Conservation (phyloP, 805 yeast genomes). For the Pichia membranifaciens region DNA sequence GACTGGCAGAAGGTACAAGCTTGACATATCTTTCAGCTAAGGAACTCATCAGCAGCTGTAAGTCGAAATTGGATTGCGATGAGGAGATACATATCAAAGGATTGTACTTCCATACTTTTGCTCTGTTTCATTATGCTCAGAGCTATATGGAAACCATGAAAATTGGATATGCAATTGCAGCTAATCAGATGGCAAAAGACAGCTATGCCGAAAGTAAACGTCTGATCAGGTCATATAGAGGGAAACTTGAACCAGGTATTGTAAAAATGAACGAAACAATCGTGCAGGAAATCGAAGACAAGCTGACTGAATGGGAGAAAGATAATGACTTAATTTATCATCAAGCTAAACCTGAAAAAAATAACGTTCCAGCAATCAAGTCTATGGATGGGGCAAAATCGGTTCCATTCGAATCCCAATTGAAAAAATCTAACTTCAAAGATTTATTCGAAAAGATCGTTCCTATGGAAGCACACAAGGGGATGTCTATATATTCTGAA, state of each 20-base stretch:
- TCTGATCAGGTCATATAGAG: background rate
- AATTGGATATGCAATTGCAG: slow-evolving; percentile 74
- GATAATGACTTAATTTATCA: slow-evolving; percentile 92
- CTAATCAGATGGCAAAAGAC: slow-evolving; percentile 35
- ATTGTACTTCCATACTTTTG: slow-evolving; percentile 51
- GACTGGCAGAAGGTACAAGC: slow-evolving; percentile 61
- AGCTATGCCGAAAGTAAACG: background rate
- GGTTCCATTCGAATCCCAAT: slow-evolving; percentile 45
- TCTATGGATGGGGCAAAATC: slow-evolving; percentile 65
- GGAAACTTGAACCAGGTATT: slow-evolving; percentile 1
- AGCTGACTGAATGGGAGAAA: slow-evolving; percentile 45
- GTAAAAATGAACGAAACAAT: slow-evolving; percentile 6
- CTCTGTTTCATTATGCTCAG: slow-evolving; percentile 55
- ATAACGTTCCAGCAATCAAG: slow-evolving; percentile 58
- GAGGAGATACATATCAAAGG: slow-evolving; percentile 46
- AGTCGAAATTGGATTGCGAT: slow-evolving; percentile 39
- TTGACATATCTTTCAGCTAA: slow-evolving; percentile 48
- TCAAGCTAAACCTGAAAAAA: slow-evolving; percentile 59
- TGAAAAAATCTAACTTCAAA: slow-evolving; percentile 41
- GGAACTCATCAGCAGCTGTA: slow-evolving; percentile 36
- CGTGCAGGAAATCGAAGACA: slow-evolving; percentile 18
- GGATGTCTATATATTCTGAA: slow-evolving; percentile 82
- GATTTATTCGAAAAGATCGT: slow-evolving; percentile 73
- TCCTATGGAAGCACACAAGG: slow-evolving; percentile 83
- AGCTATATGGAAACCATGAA: slow-evolving; percentile 49